Percentiles rank a stretch among this genome's conserved stretches.
Conservation (phyloP, 2,329 filamentous ascomycete genomes). For the Alternaria metachromatica region DNA sequence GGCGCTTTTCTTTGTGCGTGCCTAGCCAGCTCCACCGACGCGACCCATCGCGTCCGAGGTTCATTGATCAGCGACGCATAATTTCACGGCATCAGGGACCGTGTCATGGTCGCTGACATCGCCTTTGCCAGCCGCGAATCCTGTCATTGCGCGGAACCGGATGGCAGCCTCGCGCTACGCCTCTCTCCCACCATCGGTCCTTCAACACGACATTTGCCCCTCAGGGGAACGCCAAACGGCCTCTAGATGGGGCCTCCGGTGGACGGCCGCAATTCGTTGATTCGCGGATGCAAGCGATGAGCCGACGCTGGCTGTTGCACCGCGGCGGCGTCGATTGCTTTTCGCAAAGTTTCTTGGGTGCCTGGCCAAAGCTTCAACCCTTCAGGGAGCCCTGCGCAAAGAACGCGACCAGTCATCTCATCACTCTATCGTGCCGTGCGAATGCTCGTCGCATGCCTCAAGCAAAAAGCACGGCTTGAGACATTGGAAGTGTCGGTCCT, state of each 20-base stretch:
- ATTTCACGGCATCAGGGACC: slow-evolving; percentile 18
- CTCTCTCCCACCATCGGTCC: slow-evolving; percentile 20
- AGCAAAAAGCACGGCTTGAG: not conserved
- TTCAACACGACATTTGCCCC: slow-evolving; percentile 26
- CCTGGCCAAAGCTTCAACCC: slow-evolving; percentile 39
- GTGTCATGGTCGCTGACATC: slow-evolving; percentile 10
- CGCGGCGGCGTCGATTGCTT: slow-evolving; percentile 27
- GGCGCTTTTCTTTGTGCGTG: slow-evolving; percentile 10
- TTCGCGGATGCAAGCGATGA: slow-evolving; percentile 33
- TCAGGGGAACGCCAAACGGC: slow-evolving; percentile 37
- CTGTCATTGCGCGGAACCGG: slow-evolving; percentile 25
- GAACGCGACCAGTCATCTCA: slow-evolving; percentile 22
- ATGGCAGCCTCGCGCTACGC: slow-evolving; percentile 14
- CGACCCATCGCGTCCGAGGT: slow-evolving; percentile 4
- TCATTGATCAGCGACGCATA: slow-evolving; percentile 23
- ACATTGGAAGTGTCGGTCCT: not conserved
- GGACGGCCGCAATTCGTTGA: slow-evolving; percentile 27
- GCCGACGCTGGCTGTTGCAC: slow-evolving; percentile 39
- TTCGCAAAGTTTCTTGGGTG: slow-evolving; percentile 27
- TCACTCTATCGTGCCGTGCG: slow-evolving; percentile 12
- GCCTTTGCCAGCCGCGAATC: slow-evolving; percentile 9
- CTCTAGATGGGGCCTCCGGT: slow-evolving; percentile 18
- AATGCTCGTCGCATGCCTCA: not conserved
- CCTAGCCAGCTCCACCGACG: slow-evolving; percentile 5
- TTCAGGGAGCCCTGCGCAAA: slow-evolving; percentile 28